Evolutionary conservation across 2,329 filamentous ascomycete genomes (phyloP).

Genomic region (Clathrospora elynae): DNA sequence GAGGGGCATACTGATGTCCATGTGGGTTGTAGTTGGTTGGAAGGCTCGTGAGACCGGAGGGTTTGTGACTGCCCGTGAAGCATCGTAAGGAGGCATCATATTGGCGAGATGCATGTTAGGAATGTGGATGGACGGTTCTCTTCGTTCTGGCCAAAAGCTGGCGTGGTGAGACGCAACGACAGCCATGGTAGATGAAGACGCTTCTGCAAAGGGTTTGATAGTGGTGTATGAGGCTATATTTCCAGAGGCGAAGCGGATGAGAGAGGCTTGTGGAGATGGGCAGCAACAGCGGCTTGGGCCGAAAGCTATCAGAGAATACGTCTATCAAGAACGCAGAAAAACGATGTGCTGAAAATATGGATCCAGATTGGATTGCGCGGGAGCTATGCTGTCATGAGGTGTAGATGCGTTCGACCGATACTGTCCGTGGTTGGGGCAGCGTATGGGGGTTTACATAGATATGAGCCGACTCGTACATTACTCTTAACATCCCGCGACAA

Average conservation of each 20-base stretch:
- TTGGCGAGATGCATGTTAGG: constrained; percentile 39
- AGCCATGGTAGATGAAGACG: constrained; percentile 41
- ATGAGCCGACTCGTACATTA: constrained; percentile 32
- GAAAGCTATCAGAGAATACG: constrained; percentile 28
- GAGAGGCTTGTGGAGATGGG: constrained; percentile 23
- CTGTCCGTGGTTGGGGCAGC: constrained; percentile 34
- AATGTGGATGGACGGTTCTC: constrained; percentile 37
- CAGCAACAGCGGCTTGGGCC: constrained; percentile 32
- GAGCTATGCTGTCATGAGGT: constrained; percentile 37
- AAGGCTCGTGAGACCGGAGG: constrained; percentile 37
- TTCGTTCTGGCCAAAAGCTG: constrained; percentile 44
- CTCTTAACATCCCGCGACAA: constrained; percentile 36
- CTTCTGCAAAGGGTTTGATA: constrained; percentile 23
- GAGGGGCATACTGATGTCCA: constrained; percentile 46
- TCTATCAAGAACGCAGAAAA: constrained; percentile 28
- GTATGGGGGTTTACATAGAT: constrained; percentile 46
- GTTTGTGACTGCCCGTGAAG: constrained; percentile 31
- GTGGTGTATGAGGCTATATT: constrained; percentile 31
- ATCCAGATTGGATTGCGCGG: constrained; percentile 38
- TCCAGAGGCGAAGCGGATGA: constrained; percentile 20
- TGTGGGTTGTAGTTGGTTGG: constrained; percentile 38
- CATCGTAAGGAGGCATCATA: constrained; percentile 40
- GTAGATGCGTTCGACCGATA: constrained; percentile 35
- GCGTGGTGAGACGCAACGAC: constrained; percentile 46
- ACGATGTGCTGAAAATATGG: constrained; percentile 24